A percentile compares a stretch with the other conserved stretches of the same genome.
phyloP scores from a whole-genome alignment of 352 stramenopile genomes.

The Globisporangium rhizosaccharum region DNA sequence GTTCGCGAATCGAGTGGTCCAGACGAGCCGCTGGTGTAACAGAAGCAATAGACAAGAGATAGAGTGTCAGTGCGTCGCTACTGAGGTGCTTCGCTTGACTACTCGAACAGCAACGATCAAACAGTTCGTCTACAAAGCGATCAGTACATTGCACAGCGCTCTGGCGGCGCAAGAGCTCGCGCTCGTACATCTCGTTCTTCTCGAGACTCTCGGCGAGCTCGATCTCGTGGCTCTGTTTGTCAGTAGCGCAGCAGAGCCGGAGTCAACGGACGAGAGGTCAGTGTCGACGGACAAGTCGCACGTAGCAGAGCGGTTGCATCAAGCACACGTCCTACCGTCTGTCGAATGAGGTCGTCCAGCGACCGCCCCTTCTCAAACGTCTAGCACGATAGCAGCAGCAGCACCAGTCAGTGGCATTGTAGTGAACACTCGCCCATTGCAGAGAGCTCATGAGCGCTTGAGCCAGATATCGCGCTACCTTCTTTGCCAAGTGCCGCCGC shows the following conservation, averaged over 20 bases:
- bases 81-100: not conserved
- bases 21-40: slow-evolving; percentile 34
- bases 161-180: slow-evolving; percentile 52
- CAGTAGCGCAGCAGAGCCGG: no score
- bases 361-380: slow-evolving; percentile 80
- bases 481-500: slow-evolving; percentile 62
- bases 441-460: not conserved
- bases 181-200: slow-evolving; percentile 68
- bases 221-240: slow-evolving; percentile 60
- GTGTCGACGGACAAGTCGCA: not conserved
- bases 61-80: not conserved
- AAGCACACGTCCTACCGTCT: slow-evolving; percentile 36
- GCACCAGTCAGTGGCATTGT: not conserved
- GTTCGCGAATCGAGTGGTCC: slow-evolving; percentile 59
- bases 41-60: not conserved
- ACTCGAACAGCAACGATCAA: not conserved
- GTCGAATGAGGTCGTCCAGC: slow-evolving; percentile 57
- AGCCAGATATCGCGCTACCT: slow-evolving; percentile 23
- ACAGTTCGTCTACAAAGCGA: no score
- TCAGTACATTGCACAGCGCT: slow-evolving; percentile 37
- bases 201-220: slow-evolving; percentile 66
- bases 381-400: slow-evolving; percentile 17
- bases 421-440: not conserved
- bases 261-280: not conserved
- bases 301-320: not conserved